Evolutionary conservation across 768 basidiomycete genomes (phyloP), one percentile per base, ranked within the genome.

Genomic region (Cystofilobasidium capitatum): DNA sequence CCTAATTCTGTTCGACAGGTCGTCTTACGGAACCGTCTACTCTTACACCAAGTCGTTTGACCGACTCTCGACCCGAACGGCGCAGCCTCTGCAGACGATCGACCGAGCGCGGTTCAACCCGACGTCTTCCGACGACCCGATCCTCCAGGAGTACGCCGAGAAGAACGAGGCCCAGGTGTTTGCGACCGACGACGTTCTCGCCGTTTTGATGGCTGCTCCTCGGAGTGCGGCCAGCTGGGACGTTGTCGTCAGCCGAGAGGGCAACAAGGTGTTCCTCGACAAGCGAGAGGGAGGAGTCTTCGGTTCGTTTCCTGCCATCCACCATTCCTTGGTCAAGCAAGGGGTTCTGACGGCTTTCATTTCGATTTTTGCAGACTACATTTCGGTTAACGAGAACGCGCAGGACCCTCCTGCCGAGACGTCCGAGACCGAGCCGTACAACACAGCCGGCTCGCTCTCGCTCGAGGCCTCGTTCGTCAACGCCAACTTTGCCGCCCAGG

Each of bases 391-490:
- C 79, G 96, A 99, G 81, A 98, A 99, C 76, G 91, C 96, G 6
- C 83, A 87, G 0, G 96, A 99, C 78, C 90, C 96, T 40, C 91
- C 91, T 10, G 85, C 87, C 71, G 91, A 93, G 74, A 84, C 88
- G 9, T 72, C 85, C 22, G 84, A 90, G 58, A 84, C 86, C 20
- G 87, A 89, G 8, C 84, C 88, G 5, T 91, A 97, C 78, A 99
- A 99, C 79, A 85, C 90, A 7, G 89, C 92, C 0, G 89, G 89
- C 6, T 91, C 90, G 0, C 82, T 99, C 33, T 93, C 94, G 0
- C 83, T 98, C 39, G 96, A 99, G 78, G 96, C 96, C 7, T 98
- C 93, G 33, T 98, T 93, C 79, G 91, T 99, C 81, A 98, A 98
- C 80, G 91, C 94, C 76, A 97, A 97, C 78, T 99, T 97, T 74